Base-by-base conservation (phyloP, 306 rosid species). In the Ormosia semicastrata region DNA sequence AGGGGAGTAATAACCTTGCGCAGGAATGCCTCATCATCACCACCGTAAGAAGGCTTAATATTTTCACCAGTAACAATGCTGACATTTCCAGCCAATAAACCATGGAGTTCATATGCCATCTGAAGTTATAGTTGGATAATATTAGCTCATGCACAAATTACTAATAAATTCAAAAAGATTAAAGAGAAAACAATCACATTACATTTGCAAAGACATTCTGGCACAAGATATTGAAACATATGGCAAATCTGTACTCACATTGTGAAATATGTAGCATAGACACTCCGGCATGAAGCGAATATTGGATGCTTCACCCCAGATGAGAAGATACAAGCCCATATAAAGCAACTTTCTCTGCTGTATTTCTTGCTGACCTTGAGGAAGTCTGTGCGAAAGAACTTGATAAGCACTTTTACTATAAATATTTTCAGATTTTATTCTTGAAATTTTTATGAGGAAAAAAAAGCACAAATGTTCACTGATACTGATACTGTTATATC, bases 21-120 rank as follows among this genome's bases (percentile, higher is more conserved):
- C 79, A 93, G 86, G 84, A 92, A 95, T 60, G 99, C 97, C 88
- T 95, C 98, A 3, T 93, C 98, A 84, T 93, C 99, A 46, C 99
- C 98, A 70, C 99, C 99, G 84, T 95, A 95, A 70, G 99, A 93
- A 82, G 99, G 98, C 89, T 92, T 93, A 81, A 95, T 95, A 81
- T 95, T 95, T 83, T 95, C 99, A 81, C 99, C 99, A 46, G 99
- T 95, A 60, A 95, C 98, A 40, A 93, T 92, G 90, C 99, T 95
- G 73, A 95, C 99, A 88, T 95, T 92, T 84, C 99, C 99, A 85
- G 99, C 99, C 93, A 95, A 82, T 66, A 95, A 79, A 47, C 99
- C 99, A 83, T 95, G 96, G 52, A 95, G 92, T 86, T 95, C 99
- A 82, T 92, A 90, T 56, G 99, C 99, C 97, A 95, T 95, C 99